Percentiles rank a stretch among this genome's conserved stretches.
phyloP scores from a whole-genome alignment of 1,139 yeast genomes.

The Sugiyamaella japonica region DNA sequence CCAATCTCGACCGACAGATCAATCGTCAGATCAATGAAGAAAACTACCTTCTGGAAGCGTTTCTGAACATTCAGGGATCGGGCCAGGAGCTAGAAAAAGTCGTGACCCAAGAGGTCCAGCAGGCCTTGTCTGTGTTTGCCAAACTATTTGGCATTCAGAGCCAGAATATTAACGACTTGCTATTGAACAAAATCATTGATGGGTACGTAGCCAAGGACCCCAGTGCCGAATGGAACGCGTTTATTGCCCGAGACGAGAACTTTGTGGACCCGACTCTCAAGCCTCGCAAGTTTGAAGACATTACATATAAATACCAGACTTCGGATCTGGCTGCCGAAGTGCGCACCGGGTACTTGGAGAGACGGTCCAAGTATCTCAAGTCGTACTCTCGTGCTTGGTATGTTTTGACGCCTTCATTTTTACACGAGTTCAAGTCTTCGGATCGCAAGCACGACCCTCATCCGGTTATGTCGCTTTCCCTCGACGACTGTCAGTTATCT shows the following conservation, averaged over 20 bases:
- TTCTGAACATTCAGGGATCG: constrained; percentile 77
- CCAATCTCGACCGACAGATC: constrained; percentile 71
- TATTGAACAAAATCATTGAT: constrained; percentile 64
- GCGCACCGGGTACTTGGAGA: constrained; percentile 78
- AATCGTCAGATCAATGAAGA: constrained; percentile 79
- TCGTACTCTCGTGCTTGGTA: constrained; percentile 90
- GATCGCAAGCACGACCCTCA: constrained; percentile 79
- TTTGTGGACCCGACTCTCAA: constrained; percentile 76
- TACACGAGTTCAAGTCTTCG: constrained; percentile 85
- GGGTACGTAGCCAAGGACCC: constrained; percentile 81
- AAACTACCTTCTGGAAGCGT: constrained; percentile 84
- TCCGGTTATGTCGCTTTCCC: constrained; percentile 85
- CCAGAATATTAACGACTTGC: constrained; percentile 39
- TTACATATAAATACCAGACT: constrained; percentile 64
- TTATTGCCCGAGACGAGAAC: constrained; percentile 68
- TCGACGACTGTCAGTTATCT: constrained; percentile 77
- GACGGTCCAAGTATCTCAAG: constrained; percentile 87
- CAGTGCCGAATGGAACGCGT: constrained; percentile 85
- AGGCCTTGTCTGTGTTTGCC: constrained; percentile 71
- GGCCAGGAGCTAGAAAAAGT: constrained; percentile 89
- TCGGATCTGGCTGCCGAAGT: constrained; percentile 72
- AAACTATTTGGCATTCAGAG: constrained; percentile 42
- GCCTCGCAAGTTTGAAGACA: constrained; percentile 62
- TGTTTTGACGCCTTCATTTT: constrained; percentile 80
- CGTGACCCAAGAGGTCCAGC: constrained; percentile 82